Evolutionary conservation across 257 asterid genomes (phyloP), one percentile per base, ranked within the genome.

Genomic region (Ilex aquifolium): DNA sequence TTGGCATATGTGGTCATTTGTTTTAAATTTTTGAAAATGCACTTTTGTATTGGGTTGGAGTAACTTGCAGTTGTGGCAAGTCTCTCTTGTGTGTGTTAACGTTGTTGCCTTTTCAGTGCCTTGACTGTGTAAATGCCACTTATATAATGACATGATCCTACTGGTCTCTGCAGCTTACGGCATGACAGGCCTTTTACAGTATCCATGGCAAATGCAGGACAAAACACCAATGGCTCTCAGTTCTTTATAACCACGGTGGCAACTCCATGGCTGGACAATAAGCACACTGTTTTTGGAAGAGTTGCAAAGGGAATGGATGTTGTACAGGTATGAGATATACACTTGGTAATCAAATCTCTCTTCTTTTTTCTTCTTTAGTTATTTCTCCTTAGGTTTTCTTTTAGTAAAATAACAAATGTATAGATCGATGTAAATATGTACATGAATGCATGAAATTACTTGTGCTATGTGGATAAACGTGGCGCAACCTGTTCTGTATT

Each of bases 171-270:
- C 88, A 92, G 99, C 73, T 78, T 92, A 79, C 82, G 97, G 70
- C 99, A 93, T 60, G 99, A 93, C 75, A 79, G 97, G 71, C 96
- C 99, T 44, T 93, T 93, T 82, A 93, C 97, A 6, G 70, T 90
- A 27, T 93, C 99, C 42, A 93, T 93, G 99, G 99, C 99, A 29
- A 93, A 93, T 83, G 96, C 95, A 62, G 97, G 99, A 63, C 97
- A 97, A 65, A 90, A 85, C 82, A 87, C 97, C 72, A 93, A 93
- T 32, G 97, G 99, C 42, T 93, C 99, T 57, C 97, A 93, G 49
- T 93, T 93, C 74, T 93, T 93, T 69, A 81, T 90, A 56, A 90
- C 99, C 31, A 93, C 97, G 4, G 96, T 93, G 69, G 97, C 99
- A 69, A 90, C 99, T 69, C 96, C 97, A 32, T 93, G 97, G 99